Base-by-base conservation (phyloP, 805 yeast genomes). In the Hanseniaspora hatyaiensis region DNA sequence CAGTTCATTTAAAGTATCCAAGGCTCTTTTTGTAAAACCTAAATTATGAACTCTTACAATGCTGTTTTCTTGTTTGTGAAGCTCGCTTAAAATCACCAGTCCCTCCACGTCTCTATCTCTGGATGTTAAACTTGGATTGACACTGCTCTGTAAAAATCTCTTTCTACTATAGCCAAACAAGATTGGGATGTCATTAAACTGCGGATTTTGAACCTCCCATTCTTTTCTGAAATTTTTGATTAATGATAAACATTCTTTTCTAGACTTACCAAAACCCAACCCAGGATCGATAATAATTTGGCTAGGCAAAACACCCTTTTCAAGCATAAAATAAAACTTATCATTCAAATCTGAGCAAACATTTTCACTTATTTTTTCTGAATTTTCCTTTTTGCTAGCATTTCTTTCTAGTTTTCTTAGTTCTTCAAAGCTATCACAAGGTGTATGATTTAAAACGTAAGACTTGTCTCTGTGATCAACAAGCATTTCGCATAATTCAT, bases 241-340 rank as follows among this genome's bases (percentile, higher is more conserved):
- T 1, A 86, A 55, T 19, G 71, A 70, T 28, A 88, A 54, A 60
- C 88, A 89, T 57, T 88, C 95, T 6, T 59, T 54, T n/a, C 72
- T 55, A 46, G 71, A 72, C 61, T 92, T 92, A n/a, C 97, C 96
- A 64, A 92, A 92, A 1, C 99, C 98, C 34, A 92, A 65, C 2
- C 98, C 98, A 0, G 99, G 98, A 60, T 92, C 99, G 3, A 87
- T 57, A 15, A 92, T 77, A 3, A 92, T 67, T 63, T 92, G 97
- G 95, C 96, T 92, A 62, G 89, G 77, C 50, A 71, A 69, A 1
- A 89, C 76, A 4, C 95, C 95, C 0, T 61, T 65, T 1, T 54
- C 56, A 37, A 74, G 64, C 11, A 95, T 94, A 47, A 65, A 69
- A 0, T 61, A 54, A 24, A 86, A 69, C 48, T 76, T 74, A 2